These are phyloP conservation scores for Cryptococcus sp. DNA, from an alignment of 1,284 basidiomycete species.

Conservation along the genomic window DNA sequence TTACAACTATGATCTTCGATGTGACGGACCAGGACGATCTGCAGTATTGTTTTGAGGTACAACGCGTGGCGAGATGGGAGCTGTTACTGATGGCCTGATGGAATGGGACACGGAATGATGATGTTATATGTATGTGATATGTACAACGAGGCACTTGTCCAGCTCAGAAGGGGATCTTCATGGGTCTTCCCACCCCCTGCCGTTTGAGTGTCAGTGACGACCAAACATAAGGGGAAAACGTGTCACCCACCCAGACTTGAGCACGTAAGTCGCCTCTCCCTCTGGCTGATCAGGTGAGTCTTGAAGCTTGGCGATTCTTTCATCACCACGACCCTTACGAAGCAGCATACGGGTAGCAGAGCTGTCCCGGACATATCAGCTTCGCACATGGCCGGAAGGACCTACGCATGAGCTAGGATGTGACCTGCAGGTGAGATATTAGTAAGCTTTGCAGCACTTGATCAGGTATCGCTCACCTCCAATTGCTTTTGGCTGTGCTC, in stretches of 20 bases:
- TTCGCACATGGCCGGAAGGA: background rate
- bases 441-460: background rate
- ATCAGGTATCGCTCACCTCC: slow-evolving; percentile 60
- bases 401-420: slow-evolving; percentile 53
- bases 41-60: too few species aligned
- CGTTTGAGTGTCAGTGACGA: too few species aligned
- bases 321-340: slow-evolving; percentile 80
- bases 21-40: too few species aligned
- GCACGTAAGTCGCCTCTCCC: slow-evolving; percentile 86
- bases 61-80: too few species aligned
- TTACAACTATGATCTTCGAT: too few species aligned
- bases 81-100: too few species aligned
- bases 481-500: slow-evolving; percentile 80
- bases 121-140: too few species aligned
- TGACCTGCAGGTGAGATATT: slow-evolving; percentile 34
- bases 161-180: too few species aligned
- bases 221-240: too few species aligned
- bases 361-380: slow-evolving; percentile 14
- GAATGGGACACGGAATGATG: too few species aligned
- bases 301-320: slow-evolving; percentile 91
- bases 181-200: too few species aligned
- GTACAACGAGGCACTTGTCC: too few species aligned
- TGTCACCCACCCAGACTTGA: slow-evolving; percentile 54
- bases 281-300: slow-evolving; percentile 90
- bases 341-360: slow-evolving; percentile 49